Evolutionary conservation across 306 rosid genomes (phyloP).

Genomic region (Fragaria ananassa): DNA sequence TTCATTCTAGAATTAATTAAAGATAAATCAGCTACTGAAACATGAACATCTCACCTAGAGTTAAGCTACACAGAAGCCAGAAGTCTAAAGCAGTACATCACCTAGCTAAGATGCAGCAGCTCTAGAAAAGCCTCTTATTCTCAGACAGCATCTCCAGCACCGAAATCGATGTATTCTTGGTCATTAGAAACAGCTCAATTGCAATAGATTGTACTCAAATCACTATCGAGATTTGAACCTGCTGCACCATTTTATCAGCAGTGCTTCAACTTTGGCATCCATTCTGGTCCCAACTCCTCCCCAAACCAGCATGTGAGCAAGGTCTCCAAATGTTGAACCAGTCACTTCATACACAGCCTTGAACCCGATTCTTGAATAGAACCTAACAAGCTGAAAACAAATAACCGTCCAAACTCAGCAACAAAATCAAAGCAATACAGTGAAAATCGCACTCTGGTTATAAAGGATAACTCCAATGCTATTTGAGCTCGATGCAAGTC

Average conservation of each 20-base stretch:
- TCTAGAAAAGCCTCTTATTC: not conserved
- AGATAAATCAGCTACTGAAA: not conserved
- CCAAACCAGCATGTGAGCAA: slow-evolving; percentile 72
- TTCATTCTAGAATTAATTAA: not conserved
- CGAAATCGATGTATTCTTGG: not conserved
- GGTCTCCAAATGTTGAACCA: slow-evolving; percentile 58
- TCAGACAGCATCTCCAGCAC: not conserved
- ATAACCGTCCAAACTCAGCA: not conserved
- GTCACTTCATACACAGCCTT: slow-evolving; percentile 61
- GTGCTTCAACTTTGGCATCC: slow-evolving; percentile 67
- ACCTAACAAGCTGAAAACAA: slow-evolving; percentile 57
- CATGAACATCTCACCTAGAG: not conserved
- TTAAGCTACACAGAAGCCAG: not conserved
- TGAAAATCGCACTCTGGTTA: not conserved
- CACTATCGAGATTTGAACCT: slow-evolving; percentile 48
- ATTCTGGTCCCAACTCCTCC: slow-evolving; percentile 87
- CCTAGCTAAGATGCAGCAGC: not conserved
- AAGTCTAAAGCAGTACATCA: not conserved
- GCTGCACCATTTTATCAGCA: slow-evolving; percentile 73
- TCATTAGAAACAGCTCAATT: not conserved
- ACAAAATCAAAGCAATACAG: not conserved
- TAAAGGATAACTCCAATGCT: not conserved
- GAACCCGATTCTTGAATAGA: slow-evolving; percentile 84
- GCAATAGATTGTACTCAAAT: not conserved
- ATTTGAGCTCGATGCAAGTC: not conserved